Percentiles rank a stretch among this genome's conserved stretches.
These are phyloP conservation scores for Leucocoprinus sp. DNA, from an alignment of 768 basidiomycete species.

Conservation along the genomic window DNA sequence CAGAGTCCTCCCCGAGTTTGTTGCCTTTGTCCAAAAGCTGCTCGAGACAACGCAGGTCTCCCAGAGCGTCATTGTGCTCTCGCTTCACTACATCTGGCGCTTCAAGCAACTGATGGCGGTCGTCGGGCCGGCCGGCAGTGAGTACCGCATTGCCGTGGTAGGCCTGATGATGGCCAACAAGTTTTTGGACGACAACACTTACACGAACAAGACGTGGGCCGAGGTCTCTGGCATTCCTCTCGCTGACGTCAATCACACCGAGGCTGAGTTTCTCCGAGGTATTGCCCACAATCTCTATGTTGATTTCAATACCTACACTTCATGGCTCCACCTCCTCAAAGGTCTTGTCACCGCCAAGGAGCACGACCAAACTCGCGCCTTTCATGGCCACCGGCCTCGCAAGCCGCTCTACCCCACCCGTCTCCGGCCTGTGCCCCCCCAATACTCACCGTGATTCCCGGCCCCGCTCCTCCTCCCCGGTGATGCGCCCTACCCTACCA, in stretches of 20 bases:
- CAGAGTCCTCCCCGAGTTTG: constrained; percentile 64
- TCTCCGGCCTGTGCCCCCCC: neutral
- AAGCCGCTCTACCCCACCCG: too few species aligned
- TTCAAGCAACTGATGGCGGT: constrained; percentile 69
- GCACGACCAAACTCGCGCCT: constrained; percentile 33
- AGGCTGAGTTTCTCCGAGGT: constrained; percentile 78
- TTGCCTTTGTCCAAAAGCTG: constrained; percentile 84
- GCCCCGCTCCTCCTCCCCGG: neutral
- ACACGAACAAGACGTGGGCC: constrained; percentile 97
- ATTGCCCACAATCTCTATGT: constrained; percentile 79
- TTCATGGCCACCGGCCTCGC: too few species aligned
- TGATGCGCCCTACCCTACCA: neutral
- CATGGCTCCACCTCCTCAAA: constrained; percentile 78
- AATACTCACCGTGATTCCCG: too few species aligned
- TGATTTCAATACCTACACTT: constrained; percentile 66
- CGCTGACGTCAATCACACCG: constrained; percentile 85
- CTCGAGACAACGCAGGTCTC: constrained; percentile 93
- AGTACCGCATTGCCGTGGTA: constrained; percentile 83
- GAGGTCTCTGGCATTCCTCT: constrained; percentile 85
- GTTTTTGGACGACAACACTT: constrained; percentile 94
- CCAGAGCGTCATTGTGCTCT: constrained; percentile 86
- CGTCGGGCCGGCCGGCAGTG: constrained; percentile 73
- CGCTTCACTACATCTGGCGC: constrained; percentile 83
- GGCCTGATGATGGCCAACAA: constrained; percentile 97
- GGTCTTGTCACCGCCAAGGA: constrained; percentile 79